Evolutionary conservation across 306 rosid genomes (phyloP).

Genomic region (Vigna unguiculata): DNA sequence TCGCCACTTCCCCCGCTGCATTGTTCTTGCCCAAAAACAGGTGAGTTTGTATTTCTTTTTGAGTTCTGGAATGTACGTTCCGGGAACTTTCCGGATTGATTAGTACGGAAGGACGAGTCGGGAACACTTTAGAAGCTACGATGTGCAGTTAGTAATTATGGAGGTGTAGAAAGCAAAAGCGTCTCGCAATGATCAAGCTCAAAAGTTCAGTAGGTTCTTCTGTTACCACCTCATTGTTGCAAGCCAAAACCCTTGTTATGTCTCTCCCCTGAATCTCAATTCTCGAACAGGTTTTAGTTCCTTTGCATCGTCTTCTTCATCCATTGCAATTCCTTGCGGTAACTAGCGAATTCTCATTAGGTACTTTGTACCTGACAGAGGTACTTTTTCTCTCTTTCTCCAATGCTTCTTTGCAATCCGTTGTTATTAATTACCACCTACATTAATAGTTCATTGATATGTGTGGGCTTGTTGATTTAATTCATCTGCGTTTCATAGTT

Average conservation of each 20-base stretch:
- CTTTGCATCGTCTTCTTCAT: not conserved
- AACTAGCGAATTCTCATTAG: not conserved
- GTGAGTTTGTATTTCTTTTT: no score
- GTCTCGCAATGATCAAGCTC: no score
- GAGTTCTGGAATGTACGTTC: no score
- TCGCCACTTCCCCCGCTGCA: no score
- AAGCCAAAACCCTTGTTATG: not conserved
- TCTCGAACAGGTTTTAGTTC: not conserved
- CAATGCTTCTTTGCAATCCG: no score
- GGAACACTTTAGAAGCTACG: no score
- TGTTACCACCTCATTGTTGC: not conserved
- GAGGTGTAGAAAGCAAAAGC: no score
- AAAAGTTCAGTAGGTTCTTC: no score
- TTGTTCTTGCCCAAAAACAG: no score
- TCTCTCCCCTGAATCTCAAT: not conserved
- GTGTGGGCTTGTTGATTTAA: not conserved
- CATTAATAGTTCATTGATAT: not conserved
- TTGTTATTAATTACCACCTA: not conserved
- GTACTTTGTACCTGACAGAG: not conserved
- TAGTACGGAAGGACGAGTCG: no score
- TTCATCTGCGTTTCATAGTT: not conserved
- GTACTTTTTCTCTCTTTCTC: constrained; percentile 1
- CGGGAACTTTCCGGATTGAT: no score
- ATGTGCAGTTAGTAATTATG: no score
- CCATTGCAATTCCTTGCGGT: not conserved